Percentiles rank a stretch among this genome's conserved stretches.
phyloP scores from a whole-genome alignment of 148 eudicot genomes.

The Rhododendron mucronatum region DNA sequence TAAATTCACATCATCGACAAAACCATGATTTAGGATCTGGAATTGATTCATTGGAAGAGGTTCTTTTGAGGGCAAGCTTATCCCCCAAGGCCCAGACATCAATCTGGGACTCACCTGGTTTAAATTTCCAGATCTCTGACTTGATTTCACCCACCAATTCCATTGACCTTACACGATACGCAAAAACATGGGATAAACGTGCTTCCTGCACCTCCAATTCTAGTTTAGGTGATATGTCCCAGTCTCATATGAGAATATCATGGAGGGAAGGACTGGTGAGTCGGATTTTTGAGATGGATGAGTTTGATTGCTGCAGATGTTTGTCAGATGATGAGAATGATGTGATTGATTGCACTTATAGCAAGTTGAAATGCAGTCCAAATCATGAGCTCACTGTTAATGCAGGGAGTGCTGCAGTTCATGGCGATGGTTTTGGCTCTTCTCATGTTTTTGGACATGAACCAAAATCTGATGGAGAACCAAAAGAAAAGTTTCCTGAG shows the following conservation, averaged over 20 bases:
- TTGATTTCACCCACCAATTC: slow-evolving; percentile 31
- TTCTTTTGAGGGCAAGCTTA: slow-evolving; percentile 31
- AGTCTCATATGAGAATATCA: slow-evolving; percentile 47
- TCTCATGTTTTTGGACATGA: slow-evolving; percentile 23
- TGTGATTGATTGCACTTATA: slow-evolving; percentile 3
- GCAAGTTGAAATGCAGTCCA: slow-evolving; percentile 9
- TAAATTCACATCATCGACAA: slow-evolving; percentile 24
- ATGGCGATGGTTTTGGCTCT: slow-evolving; percentile 12
- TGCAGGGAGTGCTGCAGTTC: slow-evolving; percentile 6
- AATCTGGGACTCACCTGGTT: slow-evolving; percentile 24
- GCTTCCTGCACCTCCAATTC: slow-evolving; percentile 33
- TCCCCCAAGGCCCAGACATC: slow-evolving; percentile 37
- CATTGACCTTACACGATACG: slow-evolving; percentile 13
- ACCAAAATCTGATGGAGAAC: slow-evolving; percentile 10
- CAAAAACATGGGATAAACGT: slow-evolving; percentile 21
- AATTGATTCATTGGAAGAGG: slow-evolving; percentile 37
- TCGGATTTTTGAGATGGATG: slow-evolving; percentile 55
- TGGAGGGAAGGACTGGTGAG: slow-evolving; percentile 62
- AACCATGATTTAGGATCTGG: slow-evolving; percentile 39
- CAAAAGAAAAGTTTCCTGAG: slow-evolving; percentile 15
- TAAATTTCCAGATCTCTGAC: slow-evolving; percentile 33
- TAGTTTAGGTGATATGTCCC: slow-evolving; percentile 24
- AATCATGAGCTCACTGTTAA: slow-evolving; percentile 7
- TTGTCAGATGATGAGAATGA: slow-evolving; percentile 70
- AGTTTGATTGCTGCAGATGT: slow-evolving; percentile 58